Conservation (phyloP, 2,329 filamentous ascomycete genomes). For the Neofusicoccum laricinum region DNA sequence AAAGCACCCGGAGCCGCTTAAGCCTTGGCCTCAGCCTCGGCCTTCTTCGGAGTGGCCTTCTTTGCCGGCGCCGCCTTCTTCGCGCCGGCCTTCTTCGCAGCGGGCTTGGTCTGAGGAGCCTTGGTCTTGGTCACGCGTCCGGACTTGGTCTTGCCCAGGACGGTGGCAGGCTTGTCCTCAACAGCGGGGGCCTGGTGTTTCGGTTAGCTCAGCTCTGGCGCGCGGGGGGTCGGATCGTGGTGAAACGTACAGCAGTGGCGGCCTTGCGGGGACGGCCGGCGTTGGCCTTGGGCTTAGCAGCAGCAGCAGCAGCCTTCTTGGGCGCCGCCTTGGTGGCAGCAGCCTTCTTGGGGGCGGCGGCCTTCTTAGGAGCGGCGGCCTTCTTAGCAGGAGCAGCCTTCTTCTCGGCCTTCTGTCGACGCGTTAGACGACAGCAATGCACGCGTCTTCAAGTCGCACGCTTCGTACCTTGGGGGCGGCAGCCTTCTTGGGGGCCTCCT, state of each 20-base stretch:
- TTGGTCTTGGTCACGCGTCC: constrained; percentile 76
- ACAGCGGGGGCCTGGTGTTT: constrained; percentile 56
- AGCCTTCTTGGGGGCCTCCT: constrained; percentile 24
- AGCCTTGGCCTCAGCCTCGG: constrained; percentile 22
- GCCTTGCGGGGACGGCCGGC: constrained; percentile 46
- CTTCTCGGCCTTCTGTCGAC: constrained; percentile 31
- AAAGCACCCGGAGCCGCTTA: background rate
- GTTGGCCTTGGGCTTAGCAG: constrained; percentile 45
- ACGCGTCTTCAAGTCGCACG: background rate
- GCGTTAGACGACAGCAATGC: background rate
- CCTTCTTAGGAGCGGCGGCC: constrained; percentile 32
- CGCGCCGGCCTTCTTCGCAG: constrained; percentile 26
- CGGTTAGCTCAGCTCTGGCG: constrained; percentile 6
- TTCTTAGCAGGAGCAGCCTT: constrained; percentile 35
- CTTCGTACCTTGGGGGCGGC: constrained; percentile 17
- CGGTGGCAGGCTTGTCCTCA: constrained; percentile 63
- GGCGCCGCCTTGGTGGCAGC: constrained; percentile 32
- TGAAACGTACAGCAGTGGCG: constrained; percentile 23
- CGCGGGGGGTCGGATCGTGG: background rate
- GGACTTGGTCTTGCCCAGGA: constrained; percentile 79
- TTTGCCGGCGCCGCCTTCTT: constrained; percentile 42
- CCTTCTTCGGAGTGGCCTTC: constrained; percentile 38
- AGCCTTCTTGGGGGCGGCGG: constrained; percentile 31
- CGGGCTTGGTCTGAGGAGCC: constrained; percentile 40
- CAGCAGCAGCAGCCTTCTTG: constrained; percentile 29